Conservation (phyloP, 129 eudicot species). For the Scalesia atractyloides region DNA sequence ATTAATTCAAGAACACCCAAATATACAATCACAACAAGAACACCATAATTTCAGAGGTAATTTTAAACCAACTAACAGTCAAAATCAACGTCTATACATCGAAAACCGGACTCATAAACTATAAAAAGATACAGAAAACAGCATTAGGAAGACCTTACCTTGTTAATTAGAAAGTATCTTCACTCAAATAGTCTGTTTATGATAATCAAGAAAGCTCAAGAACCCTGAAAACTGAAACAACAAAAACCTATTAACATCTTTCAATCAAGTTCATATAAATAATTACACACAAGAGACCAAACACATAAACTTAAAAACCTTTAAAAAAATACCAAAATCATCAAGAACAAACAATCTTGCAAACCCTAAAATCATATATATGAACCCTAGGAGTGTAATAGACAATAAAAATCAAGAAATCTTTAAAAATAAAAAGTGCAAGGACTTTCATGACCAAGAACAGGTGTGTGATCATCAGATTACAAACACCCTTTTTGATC, state of each 20-base stretch:
- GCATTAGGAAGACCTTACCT: constrained; percentile 18
- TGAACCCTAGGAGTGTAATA: constrained; percentile 29
- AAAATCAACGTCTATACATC: background rate
- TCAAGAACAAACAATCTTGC: constrained; percentile 10
- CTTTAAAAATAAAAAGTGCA: constrained; percentile 9
- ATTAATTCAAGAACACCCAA: constrained; percentile 2
- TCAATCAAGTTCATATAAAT: background rate
- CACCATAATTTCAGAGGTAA: background rate
- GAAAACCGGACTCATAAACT: constrained; percentile 9
- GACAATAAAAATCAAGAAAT: constrained; percentile 3
- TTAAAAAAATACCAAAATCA: background rate
- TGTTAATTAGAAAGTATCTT: constrained; percentile 18
- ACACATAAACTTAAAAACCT: background rate
- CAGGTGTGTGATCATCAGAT: constrained; percentile 3
- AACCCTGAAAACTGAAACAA: constrained; percentile 25
- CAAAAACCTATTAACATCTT: constrained; percentile 14
- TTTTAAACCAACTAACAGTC: constrained; percentile 2
- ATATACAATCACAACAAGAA: constrained; percentile 2
- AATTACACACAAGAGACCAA: background rate
- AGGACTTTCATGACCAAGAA: constrained; percentile 22
- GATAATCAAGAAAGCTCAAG: constrained; percentile 19
- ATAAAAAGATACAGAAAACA: background rate
- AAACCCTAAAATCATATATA: constrained; percentile 27
- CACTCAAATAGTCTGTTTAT: constrained; percentile 6
- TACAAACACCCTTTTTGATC: background rate